Evolutionary conservation across 768 basidiomycete species (phyloP), one percentile per base, ranked within the genome.

Genomic region (Collybia sp.): DNA sequence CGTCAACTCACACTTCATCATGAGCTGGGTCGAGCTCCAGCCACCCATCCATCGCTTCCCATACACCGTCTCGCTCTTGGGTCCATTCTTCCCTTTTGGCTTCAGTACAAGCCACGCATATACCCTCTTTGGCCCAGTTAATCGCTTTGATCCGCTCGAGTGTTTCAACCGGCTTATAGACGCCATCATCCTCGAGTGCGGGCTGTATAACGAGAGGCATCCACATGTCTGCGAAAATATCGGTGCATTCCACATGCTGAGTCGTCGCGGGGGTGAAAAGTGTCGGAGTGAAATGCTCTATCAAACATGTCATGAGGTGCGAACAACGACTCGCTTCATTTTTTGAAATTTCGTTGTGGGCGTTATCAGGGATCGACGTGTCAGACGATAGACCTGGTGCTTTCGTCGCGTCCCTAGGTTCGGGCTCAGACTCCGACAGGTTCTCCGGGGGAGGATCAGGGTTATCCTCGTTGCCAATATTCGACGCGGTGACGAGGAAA

Each of bases 161-260:
- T 19, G 82, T 83, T 67, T 89, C 85, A 17, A 90, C 68, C 18
- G 87, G 88, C 42, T 76, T 82, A 56, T 79, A 83, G 20, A 87
- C 77, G 6, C 83, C 82, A 46, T 76, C 75, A 45, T 71, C 66
- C 13, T 70, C 73, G 17, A 89, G 68, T 0, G 84, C 84, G 10
- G 82, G 82, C 42, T 77, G 68, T 33, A 85, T 82, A n/a, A 89
- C 83, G 33, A 79, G 66, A 17, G 70, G 49, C 76, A 87, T 83
- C 88, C 87, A 89, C 43, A 64, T 69, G 42, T 83, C 83, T 1
- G 86, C 88, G 45, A 89, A 72, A 0, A 77, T 64, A 57, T 87
- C 79, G 3, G 85, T 88, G 62, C 88, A 89, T 3, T 65, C 64
- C 84, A 87, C 87, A 57, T 88, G 88, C 1, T 69, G 65, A n/a